phyloP scores from a whole-genome alignment of 2,329 filamentous ascomycete genomes.

The Aspergillus sp. region DNA sequence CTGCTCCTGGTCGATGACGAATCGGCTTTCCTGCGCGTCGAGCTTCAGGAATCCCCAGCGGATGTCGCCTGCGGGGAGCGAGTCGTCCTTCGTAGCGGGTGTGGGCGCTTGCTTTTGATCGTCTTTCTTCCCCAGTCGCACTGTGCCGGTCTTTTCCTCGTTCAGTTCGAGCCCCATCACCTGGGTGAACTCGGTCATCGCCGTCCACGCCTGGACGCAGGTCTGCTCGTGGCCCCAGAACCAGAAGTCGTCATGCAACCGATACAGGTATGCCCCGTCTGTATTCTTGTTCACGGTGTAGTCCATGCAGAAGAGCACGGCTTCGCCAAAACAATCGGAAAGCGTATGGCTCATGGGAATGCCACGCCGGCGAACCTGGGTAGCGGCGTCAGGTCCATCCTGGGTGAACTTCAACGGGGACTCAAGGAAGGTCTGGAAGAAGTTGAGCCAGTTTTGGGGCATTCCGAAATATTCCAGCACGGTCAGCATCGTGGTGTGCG shows the following conservation, averaged over 20 bases:
- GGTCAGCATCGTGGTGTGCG: slow-evolving; percentile 59
- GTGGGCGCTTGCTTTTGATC: slow-evolving; percentile 7
- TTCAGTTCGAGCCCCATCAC: slow-evolving; percentile 61
- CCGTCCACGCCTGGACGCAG: slow-evolving; percentile 60
- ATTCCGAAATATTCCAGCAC: slow-evolving; percentile 62
- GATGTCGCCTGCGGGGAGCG: slow-evolving; percentile 54
- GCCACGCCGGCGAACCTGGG: slow-evolving; percentile 54
- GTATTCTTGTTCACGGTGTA: slow-evolving; percentile 62
- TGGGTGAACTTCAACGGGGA: slow-evolving; percentile 59
- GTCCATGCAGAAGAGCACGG: slow-evolving; percentile 64
- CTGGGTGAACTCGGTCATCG: slow-evolving; percentile 55
- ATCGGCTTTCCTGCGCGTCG: slow-evolving; percentile 53
- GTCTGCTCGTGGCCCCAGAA: slow-evolving; percentile 60
- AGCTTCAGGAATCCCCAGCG: slow-evolving; percentile 62
- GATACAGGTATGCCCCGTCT: slow-evolving; percentile 55
- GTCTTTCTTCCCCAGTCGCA: slow-evolving; percentile 35
- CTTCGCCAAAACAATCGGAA: slow-evolving; percentile 61
- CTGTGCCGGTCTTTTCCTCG: slow-evolving; percentile 56
- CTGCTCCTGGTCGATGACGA: slow-evolving; percentile 59
- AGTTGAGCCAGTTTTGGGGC: slow-evolving; percentile 54
- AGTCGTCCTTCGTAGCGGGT: background rate
- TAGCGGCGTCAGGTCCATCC: slow-evolving; percentile 48
- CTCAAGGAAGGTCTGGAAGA: slow-evolving; percentile 61
- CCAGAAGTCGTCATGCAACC: slow-evolving; percentile 67
- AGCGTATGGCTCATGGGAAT: slow-evolving; percentile 61